Evolutionary conservation across 148 eudicot species (phyloP), one percentile per base, ranked within the genome.

Genomic region (Amaranthus palmeri): DNA sequence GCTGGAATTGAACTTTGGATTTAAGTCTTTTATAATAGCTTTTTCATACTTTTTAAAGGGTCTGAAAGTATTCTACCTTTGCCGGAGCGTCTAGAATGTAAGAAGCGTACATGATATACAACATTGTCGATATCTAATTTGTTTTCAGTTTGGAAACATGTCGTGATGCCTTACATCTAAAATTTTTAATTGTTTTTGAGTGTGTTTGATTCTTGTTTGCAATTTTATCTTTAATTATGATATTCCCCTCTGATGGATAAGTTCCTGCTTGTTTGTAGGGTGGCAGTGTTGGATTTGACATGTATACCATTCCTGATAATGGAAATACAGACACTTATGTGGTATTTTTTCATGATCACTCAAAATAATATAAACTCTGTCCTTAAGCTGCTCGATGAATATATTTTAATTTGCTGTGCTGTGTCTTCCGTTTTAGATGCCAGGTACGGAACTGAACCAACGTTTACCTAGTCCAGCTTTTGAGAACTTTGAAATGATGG

Each of bases 401-500:
- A 25, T 47, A 36, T 48, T 40, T 10, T 4, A 47, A 12, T 25
- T 25, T 53, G 42, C 17, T 4, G 53, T 8, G 36, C 10, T 69
- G 52, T 50, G 75, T 58, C 36, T 25, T 77, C n/a, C 46, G 71
- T 54, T 74, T 49, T 79, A 89, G 90, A 84, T 87, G 80, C 90
- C 77, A 72, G 82, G 86, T 62, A 67, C 86, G 12, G 85, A 85
- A 59, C 68, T 81, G 65, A 85, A 83, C 75, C 77, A 79, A 36
- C 83, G 81, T 53, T 71, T 85, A 62, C 58, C 83, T 47, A 78
- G 73, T 82, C 81, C 79, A 41, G 59, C 72, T 36, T 68, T 78
- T 72, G 83, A 83, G 66, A 85, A 81, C 60, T 49, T 81, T 52
- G 85, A 81, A 80, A 69, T 79, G 72, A 86, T 91, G 96, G 83